Evolutionary conservation across 2,329 filamentous ascomycete genomes (phyloP).

Genomic region (Plectosphaerella sp.): DNA sequence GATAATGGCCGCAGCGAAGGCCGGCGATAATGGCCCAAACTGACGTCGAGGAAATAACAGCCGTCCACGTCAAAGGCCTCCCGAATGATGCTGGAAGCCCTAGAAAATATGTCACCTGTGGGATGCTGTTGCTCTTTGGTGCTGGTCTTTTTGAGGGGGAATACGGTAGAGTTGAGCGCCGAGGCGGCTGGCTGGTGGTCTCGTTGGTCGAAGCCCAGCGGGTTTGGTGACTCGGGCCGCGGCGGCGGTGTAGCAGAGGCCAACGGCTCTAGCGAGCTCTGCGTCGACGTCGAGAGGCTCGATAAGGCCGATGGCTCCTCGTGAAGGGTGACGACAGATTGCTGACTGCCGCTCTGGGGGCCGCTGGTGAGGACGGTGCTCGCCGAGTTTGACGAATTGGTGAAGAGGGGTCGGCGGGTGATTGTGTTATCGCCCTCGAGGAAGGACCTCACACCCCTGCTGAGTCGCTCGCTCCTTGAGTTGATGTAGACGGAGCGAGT

Average conservation of each 20-base stretch:
- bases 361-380: conserved; percentile 4
- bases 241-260: too few relatives aligned
- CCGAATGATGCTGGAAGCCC: conserved; percentile 36
- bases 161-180: too few relatives aligned
- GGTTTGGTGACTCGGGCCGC: too few relatives aligned
- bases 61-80: conserved; percentile 39
- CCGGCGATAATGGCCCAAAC: neutral
- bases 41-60: conserved; percentile 26
- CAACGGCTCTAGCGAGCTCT: too few relatives aligned
- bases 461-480: conserved; percentile 27
- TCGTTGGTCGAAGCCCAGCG: too few relatives aligned
- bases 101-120: conserved; percentile 26
- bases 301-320: too few relatives aligned
- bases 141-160: too few relatives aligned
- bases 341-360: neutral
- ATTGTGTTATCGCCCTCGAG: conserved; percentile 23
- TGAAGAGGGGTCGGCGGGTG: conserved; percentile 7
- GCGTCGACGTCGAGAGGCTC: too few relatives aligned
- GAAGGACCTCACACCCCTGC: conserved; percentile 25
- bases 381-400: conserved; percentile 5
- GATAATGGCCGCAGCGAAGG: neutral
- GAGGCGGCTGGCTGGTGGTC: too few relatives aligned
- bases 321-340: neutral
- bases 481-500: conserved; percentile 13
- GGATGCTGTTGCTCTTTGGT: too few relatives aligned